Base-by-base conservation (phyloP, 2,329 filamentous ascomycete genomes). In the Botrytis sinoallii region DNA sequence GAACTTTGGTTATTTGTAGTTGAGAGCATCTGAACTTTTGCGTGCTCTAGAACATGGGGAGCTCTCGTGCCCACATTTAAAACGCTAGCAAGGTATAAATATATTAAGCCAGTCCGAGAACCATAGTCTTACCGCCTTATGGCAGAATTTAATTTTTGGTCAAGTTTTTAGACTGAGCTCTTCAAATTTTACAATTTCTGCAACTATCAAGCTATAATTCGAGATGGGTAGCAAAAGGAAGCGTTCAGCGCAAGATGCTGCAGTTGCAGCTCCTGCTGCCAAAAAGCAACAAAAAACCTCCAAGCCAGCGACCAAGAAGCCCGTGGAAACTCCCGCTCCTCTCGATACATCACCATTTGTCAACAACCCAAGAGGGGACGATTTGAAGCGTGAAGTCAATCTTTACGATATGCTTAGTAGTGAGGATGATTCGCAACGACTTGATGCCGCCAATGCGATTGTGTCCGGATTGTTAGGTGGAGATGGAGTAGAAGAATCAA, bases 401-500 rank as follows among this genome's bases (percentile, higher is more conserved):
- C 83, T 91, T 4, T 92, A 92, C 80, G 86, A 91, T 38, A 83
- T 87, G 1, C 85, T 92, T 1, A 87, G 88, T 46, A 90, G 88
- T 76, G 88, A 90, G 76, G 88, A 90, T 76, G 82, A 83, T 29
- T 81, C 83, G 22, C 86, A 90, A 61, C 85, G 90, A 64, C 85
- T 91, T 40, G 83, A 84, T 35, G 89, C 90, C 10, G 90, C 89
- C 44, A 86, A 87, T 75, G 87, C 85, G 35, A 87, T 91, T 46
- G 82, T 91, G 9, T 87, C 86, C 0, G 86, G 86, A 12, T 84
- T 91, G 1, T 79, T 91, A 1, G 85, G 82, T 57, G 84, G 83
- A 61, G 82, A 87, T 32, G 83, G 84, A 46, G 86, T 86, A 5
- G 76, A 85, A 4, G 88, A 91, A 79, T 78, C 83, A 1, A 86